Evolutionary conservation across 352 stramenopile species (phyloP).

Genomic region (Nothophytophthora sp.): DNA sequence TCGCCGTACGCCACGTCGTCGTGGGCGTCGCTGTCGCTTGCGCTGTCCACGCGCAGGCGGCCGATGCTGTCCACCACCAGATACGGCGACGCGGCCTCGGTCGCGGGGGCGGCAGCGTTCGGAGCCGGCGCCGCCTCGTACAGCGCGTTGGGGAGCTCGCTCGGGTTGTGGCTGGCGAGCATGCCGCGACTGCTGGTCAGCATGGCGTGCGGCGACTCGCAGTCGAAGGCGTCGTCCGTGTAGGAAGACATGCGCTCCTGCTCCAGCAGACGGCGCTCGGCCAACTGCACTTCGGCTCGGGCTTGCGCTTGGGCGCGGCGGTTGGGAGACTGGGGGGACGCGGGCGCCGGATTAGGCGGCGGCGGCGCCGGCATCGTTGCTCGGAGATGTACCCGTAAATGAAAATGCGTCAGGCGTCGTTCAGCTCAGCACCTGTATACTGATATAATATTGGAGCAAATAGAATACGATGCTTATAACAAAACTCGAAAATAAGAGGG

Average conservation of each 20-base stretch:
- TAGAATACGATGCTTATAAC: too few relatives aligned
- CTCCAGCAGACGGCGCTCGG: constrained; percentile 27
- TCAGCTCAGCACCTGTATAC: too few relatives aligned
- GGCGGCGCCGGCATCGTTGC: too few relatives aligned
- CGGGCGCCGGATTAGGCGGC: constrained; percentile 1
- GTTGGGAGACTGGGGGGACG: constrained; percentile 5
- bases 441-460: too few relatives aligned
- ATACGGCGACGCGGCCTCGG: constrained; percentile 8
- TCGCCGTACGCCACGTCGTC: constrained; percentile 30
- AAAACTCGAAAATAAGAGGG: too few relatives aligned
- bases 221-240: constrained; percentile 48
- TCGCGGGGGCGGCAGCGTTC: neutral
- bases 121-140: neutral
- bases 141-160: neutral
- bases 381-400: too few relatives aligned
- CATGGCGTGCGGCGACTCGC: constrained; percentile 43
- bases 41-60: constrained; percentile 23
- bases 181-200: constrained; percentile 20
- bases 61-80: constrained; percentile 28
- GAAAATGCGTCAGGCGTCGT: too few relatives aligned
- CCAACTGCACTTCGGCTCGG: constrained; percentile 16
- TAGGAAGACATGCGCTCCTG: constrained; percentile 41
- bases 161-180: constrained; percentile 3
- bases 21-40: constrained; percentile 19
- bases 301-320: constrained; percentile 16